Evolutionary conservation across 2,329 filamentous ascomycete genomes (phyloP).

Genomic region (Penicillium fuscoglaucum): DNA sequence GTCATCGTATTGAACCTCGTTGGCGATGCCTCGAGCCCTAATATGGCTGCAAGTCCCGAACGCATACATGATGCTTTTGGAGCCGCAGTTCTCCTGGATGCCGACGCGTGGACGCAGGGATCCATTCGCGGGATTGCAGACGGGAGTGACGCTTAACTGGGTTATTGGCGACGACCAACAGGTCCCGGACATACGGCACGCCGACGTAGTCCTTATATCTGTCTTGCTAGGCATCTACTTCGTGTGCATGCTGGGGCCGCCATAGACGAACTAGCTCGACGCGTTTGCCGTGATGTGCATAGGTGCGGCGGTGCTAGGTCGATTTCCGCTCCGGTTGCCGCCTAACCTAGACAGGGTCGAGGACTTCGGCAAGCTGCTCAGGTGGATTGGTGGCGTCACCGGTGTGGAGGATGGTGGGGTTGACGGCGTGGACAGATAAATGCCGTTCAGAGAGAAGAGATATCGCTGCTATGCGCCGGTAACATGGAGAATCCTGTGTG

Average conservation of each 20-base stretch:
- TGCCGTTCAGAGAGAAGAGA: no score
- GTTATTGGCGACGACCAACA: neutral
- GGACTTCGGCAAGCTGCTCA: neutral
- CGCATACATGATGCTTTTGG: neutral
- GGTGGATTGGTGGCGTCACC: neutral
- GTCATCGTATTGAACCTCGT: neutral
- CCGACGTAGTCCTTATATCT: neutral
- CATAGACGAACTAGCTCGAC: neutral
- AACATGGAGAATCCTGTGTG: neutral
- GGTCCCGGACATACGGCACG: neutral
- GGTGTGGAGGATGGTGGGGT: neutral
- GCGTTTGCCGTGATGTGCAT: neutral
- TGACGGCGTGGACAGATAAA: neutral
- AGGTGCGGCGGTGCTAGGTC: neutral
- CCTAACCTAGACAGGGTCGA: neutral
- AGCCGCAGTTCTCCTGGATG: neutral
- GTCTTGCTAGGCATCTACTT: neutral
- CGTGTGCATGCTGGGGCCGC: neutral
- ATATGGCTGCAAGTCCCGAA: neutral
- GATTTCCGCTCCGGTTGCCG: neutral
- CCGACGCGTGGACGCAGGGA: neutral
- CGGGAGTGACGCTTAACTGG: neutral
- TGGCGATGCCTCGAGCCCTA: neutral
- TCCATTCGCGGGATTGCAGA: neutral
- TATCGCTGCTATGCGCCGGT: neutral